Evolutionary conservation across 805 yeast genomes (phyloP), one percentile per base, ranked within the genome.

Genomic region (Starmerella gropengiesseri): DNA sequence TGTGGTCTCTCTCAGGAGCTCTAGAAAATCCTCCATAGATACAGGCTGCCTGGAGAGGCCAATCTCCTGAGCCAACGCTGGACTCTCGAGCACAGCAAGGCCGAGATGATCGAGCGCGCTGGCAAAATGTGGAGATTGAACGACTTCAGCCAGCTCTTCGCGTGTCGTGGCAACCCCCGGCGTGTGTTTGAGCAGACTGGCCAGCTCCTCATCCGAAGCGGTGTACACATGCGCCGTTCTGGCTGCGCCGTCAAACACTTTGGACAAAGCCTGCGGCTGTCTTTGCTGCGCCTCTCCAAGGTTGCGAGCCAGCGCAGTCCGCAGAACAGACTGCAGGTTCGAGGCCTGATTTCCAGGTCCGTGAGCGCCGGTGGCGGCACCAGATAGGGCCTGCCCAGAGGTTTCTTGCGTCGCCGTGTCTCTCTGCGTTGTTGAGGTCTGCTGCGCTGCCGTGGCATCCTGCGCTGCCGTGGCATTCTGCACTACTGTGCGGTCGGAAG

Each of bases 91-190:
- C 35, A 76, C 56, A 22, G 68, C 74, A 25, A 57, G 58, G 40
- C 70, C 60, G 43, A 77, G 57, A 40, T 65, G 63, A 11, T 60
- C 56, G 31, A 64, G 56, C 8, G 73, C 62, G 47, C 65, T 70
- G 32, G 61, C 62, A 55, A 70, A 74, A 49, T 71, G 74, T 0
- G 72, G 70, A 41, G 74, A 68, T 39, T 67, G 63, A 17, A 75
- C 56, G 3, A 73, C 69, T 7, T 62, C 61, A 20, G 65, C 31
- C 25, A 76, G 60, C 40, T 65, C 68, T 14, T 55, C 56, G 35
- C 63, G 63, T 3, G 67, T 62, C 23, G 38, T 3, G 17, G 51
- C 53, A 6, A 63, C 61, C 18, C 58, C 61, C 0, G 79, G 78
- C 29, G 75, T 57, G 47, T 60, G 60, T 17, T 53, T 55, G 41